Base-by-base conservation (phyloP, 2,329 filamentous ascomycete genomes). In the Curvularia sp. region DNA sequence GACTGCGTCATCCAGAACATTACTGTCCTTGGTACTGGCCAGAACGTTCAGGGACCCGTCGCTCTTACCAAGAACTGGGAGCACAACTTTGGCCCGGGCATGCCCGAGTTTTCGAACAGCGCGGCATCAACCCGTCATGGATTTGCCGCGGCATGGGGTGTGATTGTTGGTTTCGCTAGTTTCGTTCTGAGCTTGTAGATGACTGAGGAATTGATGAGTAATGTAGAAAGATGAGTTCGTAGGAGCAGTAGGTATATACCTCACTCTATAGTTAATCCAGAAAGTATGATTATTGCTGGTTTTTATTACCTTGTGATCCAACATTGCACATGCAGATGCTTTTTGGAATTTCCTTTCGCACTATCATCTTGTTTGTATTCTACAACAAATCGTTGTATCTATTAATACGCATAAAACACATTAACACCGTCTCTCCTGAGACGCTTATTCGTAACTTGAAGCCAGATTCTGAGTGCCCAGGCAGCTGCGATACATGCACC, bases 21-120 rank as follows among this genome's bases (percentile, higher is more conserved):
- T 26, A 72, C 67, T 22, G 60, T 75, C 15, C 55, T 75, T 7
- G 70, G 72, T 8, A 55, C 52, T 0, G 53, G 85, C 84, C 8
- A 85, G 84, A 49, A 89, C 82, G 83, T 77, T 61, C 46, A 68
- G 67, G 42, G 79, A 80, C 65, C 89, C 83, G 64, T 73, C n/a
- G 49, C 57, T 3, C 44, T 73, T 54, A 64, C 58, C 3, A 58
- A 53, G 5, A 60, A 35, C 41, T 70, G 62, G 46, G 64, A 55
- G 31, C 55, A 60, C 26, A 26, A 55, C 41, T 58, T 58, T 31
- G 52, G 41, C 4, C 3, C 28, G 5, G 38, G 48, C 12, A 43
- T 44, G 44, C 55, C 49, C 1, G 42, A 53, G 49, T 53, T 28
- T 26, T 15, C 33, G 12, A 35, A 49, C 30, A 22, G 22, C 15